phyloP scores from a whole-genome alignment of 139 green algal species.

The Coelastrella sp. region DNA sequence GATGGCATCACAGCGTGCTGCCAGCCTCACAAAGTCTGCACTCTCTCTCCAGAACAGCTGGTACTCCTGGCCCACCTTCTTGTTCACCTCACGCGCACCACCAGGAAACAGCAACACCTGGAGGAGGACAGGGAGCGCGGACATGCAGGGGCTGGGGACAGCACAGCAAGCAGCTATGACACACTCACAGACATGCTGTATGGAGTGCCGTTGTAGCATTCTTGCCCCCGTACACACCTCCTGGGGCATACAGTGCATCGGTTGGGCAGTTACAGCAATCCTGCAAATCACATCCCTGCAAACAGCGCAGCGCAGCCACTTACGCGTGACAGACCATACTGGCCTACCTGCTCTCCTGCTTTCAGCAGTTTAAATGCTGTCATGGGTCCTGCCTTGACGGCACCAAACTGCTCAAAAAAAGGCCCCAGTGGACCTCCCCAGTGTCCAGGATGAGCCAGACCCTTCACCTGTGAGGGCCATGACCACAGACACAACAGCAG shows the following conservation, averaged over 20 bases:
- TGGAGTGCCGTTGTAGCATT: too few relatives aligned
- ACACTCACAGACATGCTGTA: too few relatives aligned
- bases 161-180: not conserved
- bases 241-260: too few relatives aligned
- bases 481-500: not conserved
- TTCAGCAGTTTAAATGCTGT: slow-evolving; percentile 78
- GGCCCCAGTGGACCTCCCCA: slow-evolving; percentile 62
- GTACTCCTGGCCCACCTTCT: slow-evolving; percentile 76
- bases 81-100: slow-evolving; percentile 65
- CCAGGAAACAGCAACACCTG: slow-evolving; percentile 65
- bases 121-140: not conserved
- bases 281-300: not conserved
- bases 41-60: slow-evolving; percentile 81
- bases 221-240: too few relatives aligned
- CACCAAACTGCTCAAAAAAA: slow-evolving; percentile 74
- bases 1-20: slow-evolving; percentile 69
- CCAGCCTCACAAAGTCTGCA: slow-evolving; percentile 87
- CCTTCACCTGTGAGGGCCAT: slow-evolving; percentile 54
- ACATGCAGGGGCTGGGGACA: not conserved
- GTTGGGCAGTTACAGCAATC: not conserved
- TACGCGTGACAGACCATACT: not conserved
- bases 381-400: slow-evolving; percentile 78
- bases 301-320: not conserved
- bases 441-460: slow-evolving; percentile 73
- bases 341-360: slow-evolving; percentile 61